phyloP scores from a whole-genome alignment of 2,329 filamentous ascomycete genomes.

The Alternaria infectoria region DNA sequence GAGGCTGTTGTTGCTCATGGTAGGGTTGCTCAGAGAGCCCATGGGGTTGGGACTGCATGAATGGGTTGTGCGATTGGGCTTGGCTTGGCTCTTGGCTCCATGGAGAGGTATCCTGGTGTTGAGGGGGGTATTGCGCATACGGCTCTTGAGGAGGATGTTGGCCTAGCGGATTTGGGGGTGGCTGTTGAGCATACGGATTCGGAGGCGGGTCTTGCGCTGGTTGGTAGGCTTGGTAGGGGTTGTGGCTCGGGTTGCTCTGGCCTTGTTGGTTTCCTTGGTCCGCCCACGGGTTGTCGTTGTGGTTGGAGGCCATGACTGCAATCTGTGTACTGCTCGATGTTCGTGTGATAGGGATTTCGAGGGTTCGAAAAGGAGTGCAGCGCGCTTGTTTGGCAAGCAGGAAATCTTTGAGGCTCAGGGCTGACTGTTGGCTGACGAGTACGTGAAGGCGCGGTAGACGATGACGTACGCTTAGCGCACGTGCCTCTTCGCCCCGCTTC shows the following conservation, averaged over 20 bases:
- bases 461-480: constrained; percentile 25
- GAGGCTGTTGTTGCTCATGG: constrained; percentile 3
- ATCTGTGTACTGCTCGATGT: not conserved
- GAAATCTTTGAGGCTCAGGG: constrained; percentile 19
- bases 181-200: constrained; percentile 13
- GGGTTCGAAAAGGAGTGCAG: not conserved
- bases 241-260: constrained; percentile 26
- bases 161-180: constrained; percentile 7
- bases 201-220: constrained; percentile 10
- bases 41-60: constrained; percentile 9
- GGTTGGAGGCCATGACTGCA: constrained; percentile 22
- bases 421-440: constrained; percentile 13
- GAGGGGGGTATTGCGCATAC: constrained; percentile 5
- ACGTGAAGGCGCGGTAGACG: constrained; percentile 12
- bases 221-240: constrained; percentile 31
- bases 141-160: constrained; percentile 12
- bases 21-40: constrained; percentile 13
- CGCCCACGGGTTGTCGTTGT: constrained; percentile 32
- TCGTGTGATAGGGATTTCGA: not conserved
- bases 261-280: constrained; percentile 26
- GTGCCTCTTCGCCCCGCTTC: constrained; percentile 18
- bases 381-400: constrained; percentile 9
- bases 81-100: constrained; percentile 17
- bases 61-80: constrained; percentile 9
- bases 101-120: constrained; percentile 14